Conservation (phyloP, 2,329 filamentous ascomycete genomes). For the Ilyonectria robusta region DNA sequence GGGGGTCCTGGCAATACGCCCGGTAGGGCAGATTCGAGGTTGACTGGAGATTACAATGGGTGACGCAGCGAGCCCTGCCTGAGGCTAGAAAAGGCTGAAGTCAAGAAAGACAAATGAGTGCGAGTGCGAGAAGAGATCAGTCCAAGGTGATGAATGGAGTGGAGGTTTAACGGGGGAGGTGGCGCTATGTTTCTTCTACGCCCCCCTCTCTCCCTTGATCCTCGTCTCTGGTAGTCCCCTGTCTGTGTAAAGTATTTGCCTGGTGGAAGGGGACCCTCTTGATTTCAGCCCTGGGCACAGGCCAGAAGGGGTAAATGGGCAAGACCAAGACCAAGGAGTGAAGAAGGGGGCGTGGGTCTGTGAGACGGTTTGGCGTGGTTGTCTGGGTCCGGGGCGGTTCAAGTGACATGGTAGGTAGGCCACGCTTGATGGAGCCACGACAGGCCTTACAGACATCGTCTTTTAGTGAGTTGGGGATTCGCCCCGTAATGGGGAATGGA, state of each 20-base stretch:
- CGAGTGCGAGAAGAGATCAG: conserved; percentile 1
- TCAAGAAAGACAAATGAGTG: background rate
- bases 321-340: background rate
- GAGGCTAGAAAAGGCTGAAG: conserved; percentile 1
- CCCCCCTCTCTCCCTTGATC: conserved; percentile 6
- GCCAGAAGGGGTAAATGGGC: conserved; percentile 2
- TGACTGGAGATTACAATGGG: conserved; percentile 12
- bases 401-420: conserved; percentile 22
- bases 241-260: conserved; percentile 15
- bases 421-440: conserved; percentile 12
- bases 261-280: conserved; percentile 18
- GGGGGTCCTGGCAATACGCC: conserved; percentile 18
- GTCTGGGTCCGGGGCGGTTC: conserved; percentile 7
- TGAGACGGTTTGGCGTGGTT: background rate
- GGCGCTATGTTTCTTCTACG: conserved; percentile 18
- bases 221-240: conserved; percentile 11
- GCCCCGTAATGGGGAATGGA: conserved; percentile 13
- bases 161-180: conserved; percentile 18
- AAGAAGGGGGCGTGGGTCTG: conserved; percentile 22
- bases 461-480: conserved; percentile 15
- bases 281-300: conserved; percentile 31
- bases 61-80: conserved; percentile 11
- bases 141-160: conserved; percentile 1
- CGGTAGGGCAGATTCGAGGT: conserved; percentile 42
- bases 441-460: conserved; percentile 15